phyloP scores from a whole-genome alignment of 306 rosid species.

The Leucaena leucocephala region DNA sequence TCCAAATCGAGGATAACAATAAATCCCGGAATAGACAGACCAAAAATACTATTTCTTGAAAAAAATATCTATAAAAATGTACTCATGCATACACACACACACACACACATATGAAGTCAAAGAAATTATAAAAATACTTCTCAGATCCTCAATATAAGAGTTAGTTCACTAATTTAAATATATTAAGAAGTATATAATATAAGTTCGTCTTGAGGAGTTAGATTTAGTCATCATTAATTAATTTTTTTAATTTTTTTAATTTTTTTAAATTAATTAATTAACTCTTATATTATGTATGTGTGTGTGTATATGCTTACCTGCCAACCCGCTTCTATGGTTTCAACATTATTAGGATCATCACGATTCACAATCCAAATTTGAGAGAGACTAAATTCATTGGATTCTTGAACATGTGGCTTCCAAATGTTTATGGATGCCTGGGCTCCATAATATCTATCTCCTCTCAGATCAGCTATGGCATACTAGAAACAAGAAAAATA shows the following conservation, averaged over 20 bases:
- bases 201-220: too few species aligned
- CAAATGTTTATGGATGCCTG: neutral
- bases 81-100: neutral
- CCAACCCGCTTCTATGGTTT: neutral
- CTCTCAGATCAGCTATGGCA: neutral
- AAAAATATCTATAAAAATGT: too few species aligned
- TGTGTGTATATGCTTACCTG: neutral
- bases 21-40: neutral
- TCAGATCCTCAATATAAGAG: too few species aligned
- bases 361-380: neutral
- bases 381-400: constrained; percentile 1
- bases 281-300: too few species aligned
- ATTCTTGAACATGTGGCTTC: neutral
- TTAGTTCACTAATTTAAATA: too few species aligned
- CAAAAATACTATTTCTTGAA: too few species aligned
- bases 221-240: too few species aligned
- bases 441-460: neutral
- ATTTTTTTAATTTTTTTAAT: too few species aligned
- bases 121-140: neutral
- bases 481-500: neutral
- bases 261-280: too few species aligned
- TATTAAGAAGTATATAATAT: too few species aligned
- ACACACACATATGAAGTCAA: neutral
- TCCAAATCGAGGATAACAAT: neutral
- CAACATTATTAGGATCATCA: neutral